phyloP scores from a whole-genome alignment of 495 filamentous ascomycete species.

The Penicillium parvum region DNA sequence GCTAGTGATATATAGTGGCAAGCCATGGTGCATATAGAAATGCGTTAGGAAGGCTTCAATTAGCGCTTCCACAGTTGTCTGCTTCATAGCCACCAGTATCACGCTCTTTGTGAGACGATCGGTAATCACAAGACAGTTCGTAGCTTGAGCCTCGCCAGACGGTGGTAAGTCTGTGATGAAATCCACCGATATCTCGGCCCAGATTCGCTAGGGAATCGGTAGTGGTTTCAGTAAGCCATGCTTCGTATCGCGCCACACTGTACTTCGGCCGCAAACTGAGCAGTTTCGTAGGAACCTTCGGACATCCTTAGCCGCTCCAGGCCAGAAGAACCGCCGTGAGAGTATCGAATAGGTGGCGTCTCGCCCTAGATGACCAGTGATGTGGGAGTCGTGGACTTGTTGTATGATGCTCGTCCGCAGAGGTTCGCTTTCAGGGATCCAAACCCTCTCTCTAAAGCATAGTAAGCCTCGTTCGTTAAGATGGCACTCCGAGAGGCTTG shows the following conservation, averaged over 20 bases:
- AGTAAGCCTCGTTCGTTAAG: neutral
- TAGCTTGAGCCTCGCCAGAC: neutral
- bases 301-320: neutral
- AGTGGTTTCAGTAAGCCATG: neutral
- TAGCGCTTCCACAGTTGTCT: neutral
- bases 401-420: neutral
- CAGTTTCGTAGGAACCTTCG: neutral
- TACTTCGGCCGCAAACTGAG: neutral
- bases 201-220: neutral
- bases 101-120: neutral
- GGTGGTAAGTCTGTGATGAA: neutral
- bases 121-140: neutral
- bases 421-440: neutral
- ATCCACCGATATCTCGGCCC: neutral
- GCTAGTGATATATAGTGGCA: neutral
- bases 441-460: neutral
- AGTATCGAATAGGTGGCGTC: slow-evolving; percentile 3
- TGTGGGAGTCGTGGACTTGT: neutral
- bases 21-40: slow-evolving; percentile 1
- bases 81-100: neutral
- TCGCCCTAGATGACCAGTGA: neutral
- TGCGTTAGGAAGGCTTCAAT: neutral
- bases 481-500: neutral
- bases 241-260: neutral
- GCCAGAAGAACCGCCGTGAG: slow-evolving; percentile 1